Conservation (phyloP, 257 asterid genomes). For the Solanum microdontum region DNA sequence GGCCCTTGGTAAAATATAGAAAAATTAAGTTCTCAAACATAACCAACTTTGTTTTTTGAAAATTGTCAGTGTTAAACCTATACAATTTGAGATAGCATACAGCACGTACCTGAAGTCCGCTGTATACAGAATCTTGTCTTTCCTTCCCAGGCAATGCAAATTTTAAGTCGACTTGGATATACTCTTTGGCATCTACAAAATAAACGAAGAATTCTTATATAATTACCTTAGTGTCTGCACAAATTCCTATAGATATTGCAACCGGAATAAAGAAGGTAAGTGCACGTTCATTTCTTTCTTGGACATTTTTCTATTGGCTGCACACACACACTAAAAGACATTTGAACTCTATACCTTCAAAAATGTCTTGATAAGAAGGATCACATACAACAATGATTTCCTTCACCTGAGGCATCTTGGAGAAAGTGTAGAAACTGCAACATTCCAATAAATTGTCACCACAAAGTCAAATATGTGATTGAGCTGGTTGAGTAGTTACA, state of each 20-base stretch:
- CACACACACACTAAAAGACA: background rate
- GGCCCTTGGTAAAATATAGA: background rate
- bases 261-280: background rate
- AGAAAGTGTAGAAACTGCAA: constrained; percentile 86
- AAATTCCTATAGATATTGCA: background rate
- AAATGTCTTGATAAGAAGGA: constrained; percentile 91
- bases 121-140: constrained; percentile 97
- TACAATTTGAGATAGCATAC: background rate
- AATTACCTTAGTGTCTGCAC: background rate
- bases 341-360: constrained; percentile 56
- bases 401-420: constrained; percentile 85
- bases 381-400: constrained; percentile 95
- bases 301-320: background rate
- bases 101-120: constrained; percentile 62
- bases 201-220: background rate
- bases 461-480: constrained; percentile 5
- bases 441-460: constrained; percentile 9
- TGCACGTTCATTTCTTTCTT: background rate
- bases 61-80: background rate
- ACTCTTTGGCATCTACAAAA: constrained; percentile 43
- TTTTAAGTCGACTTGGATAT: constrained; percentile 51
- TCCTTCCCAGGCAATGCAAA: constrained; percentile 98
- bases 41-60: background rate
- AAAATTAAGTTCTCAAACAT: background rate
- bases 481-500: background rate